phyloP scores from a whole-genome alignment of 331 rosid genomes.

The Cydonia oblonga region DNA sequence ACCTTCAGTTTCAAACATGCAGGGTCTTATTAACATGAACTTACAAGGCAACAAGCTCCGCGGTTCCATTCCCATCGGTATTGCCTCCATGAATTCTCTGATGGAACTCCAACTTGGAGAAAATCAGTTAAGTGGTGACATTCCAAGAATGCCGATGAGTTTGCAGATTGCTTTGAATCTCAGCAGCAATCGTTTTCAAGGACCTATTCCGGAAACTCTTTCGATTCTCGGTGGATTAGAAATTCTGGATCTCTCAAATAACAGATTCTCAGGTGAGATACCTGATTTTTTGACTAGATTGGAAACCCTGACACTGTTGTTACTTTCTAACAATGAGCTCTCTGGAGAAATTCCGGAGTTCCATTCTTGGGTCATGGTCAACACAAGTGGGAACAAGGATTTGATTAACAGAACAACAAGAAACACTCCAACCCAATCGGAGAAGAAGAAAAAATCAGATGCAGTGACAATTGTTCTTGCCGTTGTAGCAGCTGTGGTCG shows the following conservation, averaged over 20 bases:
- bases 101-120: conserved; percentile 64
- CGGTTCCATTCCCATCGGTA: conserved; percentile 40
- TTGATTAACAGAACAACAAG: background rate
- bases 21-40: conserved; percentile 20
- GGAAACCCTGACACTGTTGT: conserved; percentile 34
- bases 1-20: conserved; percentile 20
- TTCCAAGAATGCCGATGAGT: conserved; percentile 51
- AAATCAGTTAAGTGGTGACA: conserved; percentile 40
- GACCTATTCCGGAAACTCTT: conserved; percentile 36
- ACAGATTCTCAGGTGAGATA: conserved; percentile 46
- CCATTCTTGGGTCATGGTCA: background rate
- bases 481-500: conserved; percentile 37
- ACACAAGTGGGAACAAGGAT: conserved; percentile 5
- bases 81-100: conserved; percentile 15
- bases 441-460: conserved; percentile 7
- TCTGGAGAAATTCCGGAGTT: conserved; percentile 40
- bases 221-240: conserved; percentile 19
- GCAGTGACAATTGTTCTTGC: conserved; percentile 27
- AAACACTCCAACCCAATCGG: background rate
- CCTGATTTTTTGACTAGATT: conserved; percentile 20
- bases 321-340: conserved; percentile 46
- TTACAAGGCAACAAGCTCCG: conserved; percentile 43
- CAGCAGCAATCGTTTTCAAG: conserved; percentile 51
- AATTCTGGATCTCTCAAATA: conserved; percentile 76
- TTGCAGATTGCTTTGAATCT: conserved; percentile 66